Base-by-base conservation (phyloP, 208 protist species). In the Wallacemonas sp. region DNA sequence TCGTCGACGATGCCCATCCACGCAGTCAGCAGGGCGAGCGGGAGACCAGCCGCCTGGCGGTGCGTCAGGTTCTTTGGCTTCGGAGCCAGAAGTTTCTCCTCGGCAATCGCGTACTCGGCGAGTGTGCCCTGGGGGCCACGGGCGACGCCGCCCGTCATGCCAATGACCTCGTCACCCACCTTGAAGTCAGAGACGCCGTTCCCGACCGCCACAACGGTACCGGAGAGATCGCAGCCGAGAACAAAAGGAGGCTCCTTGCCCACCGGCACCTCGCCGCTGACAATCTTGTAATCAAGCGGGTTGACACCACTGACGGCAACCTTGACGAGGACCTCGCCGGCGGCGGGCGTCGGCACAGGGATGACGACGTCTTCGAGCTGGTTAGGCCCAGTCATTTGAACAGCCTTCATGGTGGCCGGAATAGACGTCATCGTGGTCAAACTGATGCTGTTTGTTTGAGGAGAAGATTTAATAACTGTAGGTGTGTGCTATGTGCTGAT, bases 81-180 rank as follows among this genome's bases (percentile, higher is more conserved):
- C 15, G 15, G 53, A 1, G 54, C 53, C n/a, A 70, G 19, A 22
- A 70, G 19, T 4, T 38, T 21, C 8, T 34, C 53, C 13, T 12
- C 19, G 4, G 64, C 64, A 24, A 70, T 61, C 27, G 60, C 45
- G 50, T 66, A 67, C 57, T 71, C 55, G 34, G 66, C 66, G 26
- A 71, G 66, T 3, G 66, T 64, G 30, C 66, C 66, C 15, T 63
- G n/a, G 5, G 63, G 63, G 34, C 44, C 46, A 4, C 0, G 29
- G 13, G 52, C 29, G 46, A 71, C 37, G 24, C 66, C 45, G 37
- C 66, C 66, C 1, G 66, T 64, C 55, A 63, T 64, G 44, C 66
- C 66, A 4, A 59, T 50, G 5, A 70, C 64, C 36, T 61, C 53
- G 27, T 70, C 64, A 4, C 64, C 64, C 22, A 63, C 53, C 22